These are phyloP conservation scores for Pleurotus eryngii DNA, from an alignment of 768 basidiomycete species.

Conservation along the genomic window DNA sequence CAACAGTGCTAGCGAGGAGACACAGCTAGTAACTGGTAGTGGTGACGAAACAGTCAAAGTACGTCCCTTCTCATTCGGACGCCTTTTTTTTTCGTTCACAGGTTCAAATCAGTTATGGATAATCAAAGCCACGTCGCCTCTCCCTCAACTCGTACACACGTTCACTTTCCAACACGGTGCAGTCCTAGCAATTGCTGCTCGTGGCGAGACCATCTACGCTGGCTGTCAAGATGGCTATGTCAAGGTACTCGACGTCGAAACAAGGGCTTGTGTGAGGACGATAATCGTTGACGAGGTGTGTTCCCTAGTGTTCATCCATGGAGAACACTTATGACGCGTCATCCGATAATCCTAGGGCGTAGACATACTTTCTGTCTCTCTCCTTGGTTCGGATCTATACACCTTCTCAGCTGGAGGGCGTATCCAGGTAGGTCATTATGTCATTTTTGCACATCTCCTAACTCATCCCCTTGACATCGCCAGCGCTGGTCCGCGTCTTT, in stretches of 20 bases:
- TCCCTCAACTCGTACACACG: constrained; percentile 46
- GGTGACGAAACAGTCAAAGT: constrained; percentile 93
- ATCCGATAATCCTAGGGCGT: constrained; percentile 42
- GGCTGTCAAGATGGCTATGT: constrained; percentile 95
- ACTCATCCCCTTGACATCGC: neutral
- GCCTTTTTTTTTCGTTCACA: neutral
- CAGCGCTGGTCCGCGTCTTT: constrained; percentile 85
- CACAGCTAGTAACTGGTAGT: constrained; percentile 76
- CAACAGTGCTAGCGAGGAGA: constrained; percentile 13
- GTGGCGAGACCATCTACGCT: constrained; percentile 82
- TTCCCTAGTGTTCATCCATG: neutral
- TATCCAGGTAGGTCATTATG: constrained; percentile 51
- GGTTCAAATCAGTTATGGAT: constrained; percentile 56
- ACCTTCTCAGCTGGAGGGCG: constrained; percentile 66
- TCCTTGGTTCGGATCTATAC: constrained; percentile 62
- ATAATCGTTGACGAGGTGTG: constrained; percentile 82
- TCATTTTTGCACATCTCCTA: neutral
- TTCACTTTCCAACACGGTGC: constrained; percentile 77
- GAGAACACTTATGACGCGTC: no score
- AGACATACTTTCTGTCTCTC: constrained; percentile 80
- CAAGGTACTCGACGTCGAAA: constrained; percentile 88
- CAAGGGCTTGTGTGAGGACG: constrained; percentile 79
- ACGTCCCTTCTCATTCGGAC: neutral
- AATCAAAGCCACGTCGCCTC: constrained; percentile 39
- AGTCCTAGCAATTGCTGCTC: constrained; percentile 72